Conservation (phyloP, 495 filamentous ascomycete genomes). For the Aspergillus leporis region DNA sequence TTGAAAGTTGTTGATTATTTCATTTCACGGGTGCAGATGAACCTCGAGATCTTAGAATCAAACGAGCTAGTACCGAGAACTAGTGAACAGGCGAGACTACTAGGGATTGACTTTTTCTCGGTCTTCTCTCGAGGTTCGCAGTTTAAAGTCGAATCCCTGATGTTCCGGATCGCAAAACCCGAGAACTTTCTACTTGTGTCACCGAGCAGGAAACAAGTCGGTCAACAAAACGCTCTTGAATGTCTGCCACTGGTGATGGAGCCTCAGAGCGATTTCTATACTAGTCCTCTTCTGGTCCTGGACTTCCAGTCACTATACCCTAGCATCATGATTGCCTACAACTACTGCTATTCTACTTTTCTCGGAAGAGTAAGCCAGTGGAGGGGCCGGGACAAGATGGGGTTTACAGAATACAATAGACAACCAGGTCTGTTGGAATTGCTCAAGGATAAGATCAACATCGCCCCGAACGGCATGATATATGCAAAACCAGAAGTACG, state of each 20-base stretch:
- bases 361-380: slow-evolving; percentile 81
- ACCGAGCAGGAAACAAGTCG: slow-evolving; percentile 88
- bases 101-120: slow-evolving; percentile 95
- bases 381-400: slow-evolving; percentile 93
- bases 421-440: slow-evolving; percentile 73
- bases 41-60: slow-evolving; percentile 87
- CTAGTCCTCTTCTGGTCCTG: slow-evolving; percentile 81
- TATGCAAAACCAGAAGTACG: slow-evolving; percentile 84
- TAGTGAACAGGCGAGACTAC: slow-evolving; percentile 89
- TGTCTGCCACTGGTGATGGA: slow-evolving; percentile 98
- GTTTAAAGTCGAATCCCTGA: slow-evolving; percentile 97
- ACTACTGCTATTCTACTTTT: slow-evolving; percentile 98
- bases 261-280: slow-evolving; percentile 93
- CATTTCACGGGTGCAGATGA: slow-evolving; percentile 70
- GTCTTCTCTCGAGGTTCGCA: slow-evolving; percentile 93
- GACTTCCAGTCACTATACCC: slow-evolving; percentile 98
- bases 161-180: slow-evolving; percentile 98
- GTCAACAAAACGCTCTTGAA: slow-evolving; percentile 90
- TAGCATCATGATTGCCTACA: slow-evolving; percentile 98
- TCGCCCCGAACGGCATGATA: slow-evolving; percentile 95
- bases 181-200: slow-evolving; percentile 92
- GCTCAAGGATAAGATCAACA: slow-evolving; percentile 83
- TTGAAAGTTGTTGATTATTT: slow-evolving; percentile 79
- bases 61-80: slow-evolving; percentile 88
- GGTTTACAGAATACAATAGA: slow-evolving; percentile 81